These are phyloP conservation scores for Lipomyces kockii DNA, from an alignment of 805 yeast genomes.

Conservation along the genomic window DNA sequence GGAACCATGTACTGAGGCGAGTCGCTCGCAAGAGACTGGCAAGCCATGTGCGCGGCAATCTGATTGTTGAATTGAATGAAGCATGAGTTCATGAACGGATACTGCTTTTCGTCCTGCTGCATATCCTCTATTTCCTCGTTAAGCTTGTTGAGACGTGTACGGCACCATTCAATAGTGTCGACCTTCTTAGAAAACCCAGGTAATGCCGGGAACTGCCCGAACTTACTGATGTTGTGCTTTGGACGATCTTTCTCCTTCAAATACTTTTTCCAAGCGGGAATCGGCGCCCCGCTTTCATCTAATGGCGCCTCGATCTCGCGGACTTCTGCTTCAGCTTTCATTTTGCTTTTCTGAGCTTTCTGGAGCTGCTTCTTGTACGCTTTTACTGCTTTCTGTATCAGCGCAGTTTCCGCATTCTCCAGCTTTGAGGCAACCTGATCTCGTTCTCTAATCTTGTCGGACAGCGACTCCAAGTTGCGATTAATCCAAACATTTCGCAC, in stretches of 20 bases:
- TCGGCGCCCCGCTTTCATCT: conserved; percentile 17
- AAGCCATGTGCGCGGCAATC: conserved; percentile 64
- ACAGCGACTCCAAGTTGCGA: conserved; percentile 51
- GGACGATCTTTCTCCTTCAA: conserved; percentile 71
- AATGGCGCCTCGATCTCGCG: conserved; percentile 6
- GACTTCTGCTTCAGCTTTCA: conserved; percentile 8
- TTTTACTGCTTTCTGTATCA: conserved; percentile 45
- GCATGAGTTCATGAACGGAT: conserved; percentile 72
- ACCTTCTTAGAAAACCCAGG: conserved; percentile 72
- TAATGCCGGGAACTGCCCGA: conserved; percentile 38
- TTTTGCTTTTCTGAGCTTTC: neutral
- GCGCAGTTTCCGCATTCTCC: conserved; percentile 50
- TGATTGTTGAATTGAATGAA: conserved; percentile 67
- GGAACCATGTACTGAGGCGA: conserved; percentile 50
- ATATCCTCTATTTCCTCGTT: conserved; percentile 64
- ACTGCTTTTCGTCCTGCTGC: conserved; percentile 63
- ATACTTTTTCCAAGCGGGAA: conserved; percentile 49
- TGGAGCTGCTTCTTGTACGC: conserved; percentile 24
- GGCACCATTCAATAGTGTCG: conserved; percentile 75
- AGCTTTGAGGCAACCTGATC: conserved; percentile 43
- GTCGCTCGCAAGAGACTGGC: conserved; percentile 54
- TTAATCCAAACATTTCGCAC: conserved; percentile 66
- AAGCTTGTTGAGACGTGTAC: conserved; percentile 66
- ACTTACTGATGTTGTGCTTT: conserved; percentile 56
- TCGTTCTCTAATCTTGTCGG: conserved; percentile 44